A percentile compares a stretch with the other conserved stretches of the same genome.
Conservation (phyloP, 257 asterid genomes). For the Parsonsia alboflavescens region DNA sequence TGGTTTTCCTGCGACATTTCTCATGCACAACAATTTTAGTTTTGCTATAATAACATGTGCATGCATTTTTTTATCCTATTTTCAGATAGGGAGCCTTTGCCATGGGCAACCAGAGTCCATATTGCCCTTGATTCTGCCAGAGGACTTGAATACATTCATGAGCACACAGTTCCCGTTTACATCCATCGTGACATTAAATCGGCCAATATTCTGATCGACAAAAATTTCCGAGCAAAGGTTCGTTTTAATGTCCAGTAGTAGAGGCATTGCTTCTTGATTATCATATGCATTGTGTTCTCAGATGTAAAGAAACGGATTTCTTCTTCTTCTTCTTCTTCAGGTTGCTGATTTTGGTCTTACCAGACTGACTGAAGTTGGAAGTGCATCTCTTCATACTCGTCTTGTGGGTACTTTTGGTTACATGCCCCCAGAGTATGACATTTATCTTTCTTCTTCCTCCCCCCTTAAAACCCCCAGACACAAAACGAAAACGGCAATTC, state of each 20-base stretch:
- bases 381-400: conserved; percentile 67
- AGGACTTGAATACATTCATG: conserved; percentile 95
- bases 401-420: conserved; percentile 87
- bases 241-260: background rate
- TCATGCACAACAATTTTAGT: background rate
- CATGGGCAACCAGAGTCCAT: conserved; percentile 74
- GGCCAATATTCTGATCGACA: conserved; percentile 74
- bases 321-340: conserved; percentile 29
- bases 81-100: conserved; percentile 45
- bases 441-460: background rate
- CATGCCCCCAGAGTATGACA: conserved; percentile 80
- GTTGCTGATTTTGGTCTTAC: conserved; percentile 92
- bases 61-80: background rate
- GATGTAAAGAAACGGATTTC: conserved; percentile 1
- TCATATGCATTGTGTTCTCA: background rate
- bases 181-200: conserved; percentile 83
- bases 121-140: conserved; percentile 91
- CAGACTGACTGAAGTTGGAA: conserved; percentile 69
- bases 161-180: conserved; percentile 82
- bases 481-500: too few relatives aligned
- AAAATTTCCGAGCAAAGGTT: conserved; percentile 77
- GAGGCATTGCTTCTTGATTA: background rate
- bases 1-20: background rate
- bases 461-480: background rate
- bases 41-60: conserved; percentile 4